Percentiles rank a stretch among this genome's conserved stretches.
These are phyloP conservation scores for Phascolomyces articulosus DNA, from an alignment of 371 early-diverging fungal genomes.

Conservation along the genomic window DNA sequence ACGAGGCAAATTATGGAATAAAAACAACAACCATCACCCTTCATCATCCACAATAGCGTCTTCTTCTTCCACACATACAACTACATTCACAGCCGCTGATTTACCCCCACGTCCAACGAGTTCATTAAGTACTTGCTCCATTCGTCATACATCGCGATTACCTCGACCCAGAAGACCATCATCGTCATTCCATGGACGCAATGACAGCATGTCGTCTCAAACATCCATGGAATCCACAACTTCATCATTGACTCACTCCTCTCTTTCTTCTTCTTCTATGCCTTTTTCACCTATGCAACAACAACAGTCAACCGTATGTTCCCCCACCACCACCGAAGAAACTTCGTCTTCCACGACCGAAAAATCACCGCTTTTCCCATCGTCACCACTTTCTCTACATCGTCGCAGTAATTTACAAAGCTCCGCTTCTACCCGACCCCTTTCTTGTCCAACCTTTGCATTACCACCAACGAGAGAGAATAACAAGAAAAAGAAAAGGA, in stretches of 20 bases:
- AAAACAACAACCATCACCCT: not conserved
- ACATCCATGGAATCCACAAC: conserved; percentile 10
- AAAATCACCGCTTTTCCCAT: not conserved
- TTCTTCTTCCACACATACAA: no score
- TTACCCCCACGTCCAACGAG: not conserved
- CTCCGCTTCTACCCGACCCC: not conserved
- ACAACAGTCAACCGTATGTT: conserved; percentile 9
- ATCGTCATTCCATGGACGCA: not conserved
- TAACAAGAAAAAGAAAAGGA: not conserved
- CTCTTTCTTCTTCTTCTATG: not conserved
- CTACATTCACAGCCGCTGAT: not conserved
- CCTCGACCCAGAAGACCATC: conserved; percentile 24
- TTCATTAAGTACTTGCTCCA: not conserved
- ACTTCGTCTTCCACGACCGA: conserved; percentile 20
- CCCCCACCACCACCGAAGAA: conserved; percentile 2
- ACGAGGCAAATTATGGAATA: conserved; percentile 10
- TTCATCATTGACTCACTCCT: not conserved
- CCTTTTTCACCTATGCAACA: not conserved
- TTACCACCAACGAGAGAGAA: conserved; percentile 1
- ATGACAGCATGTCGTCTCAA: not conserved
- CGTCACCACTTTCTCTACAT: not conserved
- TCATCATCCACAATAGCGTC: no score
- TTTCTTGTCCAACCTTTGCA: conserved; percentile 11
- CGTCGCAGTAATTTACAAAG: not conserved
- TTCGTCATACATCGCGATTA: conserved; percentile 21